These are phyloP conservation scores for Hericium alpestre DNA, from an alignment of 768 basidiomycete genomes.

Conservation along the genomic window DNA sequence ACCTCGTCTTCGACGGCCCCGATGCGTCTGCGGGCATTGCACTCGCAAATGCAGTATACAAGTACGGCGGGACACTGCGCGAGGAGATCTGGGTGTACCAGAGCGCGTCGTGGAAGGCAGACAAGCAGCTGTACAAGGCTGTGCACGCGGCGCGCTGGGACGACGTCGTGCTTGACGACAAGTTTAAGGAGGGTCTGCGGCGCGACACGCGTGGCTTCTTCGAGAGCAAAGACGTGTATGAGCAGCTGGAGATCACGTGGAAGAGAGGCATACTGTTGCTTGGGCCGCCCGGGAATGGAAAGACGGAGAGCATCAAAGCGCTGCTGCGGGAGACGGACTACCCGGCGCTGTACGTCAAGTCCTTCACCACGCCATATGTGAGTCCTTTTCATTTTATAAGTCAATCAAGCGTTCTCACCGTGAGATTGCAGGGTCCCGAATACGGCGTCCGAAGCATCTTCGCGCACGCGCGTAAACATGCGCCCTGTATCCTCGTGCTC, in stretches of 20 bases:
- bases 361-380: conserved; percentile 23
- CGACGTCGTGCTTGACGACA: conserved; percentile 23
- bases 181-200: conserved; percentile 24
- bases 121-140: conserved; percentile 14
- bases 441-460: conserved; percentile 26
- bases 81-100: conserved; percentile 30
- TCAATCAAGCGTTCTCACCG: not conserved
- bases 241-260: conserved; percentile 30
- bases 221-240: conserved; percentile 26
- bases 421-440: conserved; percentile 12
- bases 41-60: conserved; percentile 1
- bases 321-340: conserved; percentile 18
- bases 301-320: conserved; percentile 28
- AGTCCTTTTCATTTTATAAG: conserved; percentile 2
- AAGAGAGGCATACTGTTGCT: conserved; percentile 16
- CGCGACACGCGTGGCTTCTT: conserved; percentile 31
- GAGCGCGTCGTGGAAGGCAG: conserved; percentile 24
- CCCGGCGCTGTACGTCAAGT: conserved; percentile 30
- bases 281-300: conserved; percentile 28
- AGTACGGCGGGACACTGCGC: conserved; percentile 8
- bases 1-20: not conserved
- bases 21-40: not conserved
- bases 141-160: conserved; percentile 23
- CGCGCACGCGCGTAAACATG: conserved; percentile 21
- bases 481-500: conserved; percentile 25